These are phyloP conservation scores for Coprinellus aureogranulatus DNA, from an alignment of 768 basidiomycete genomes.

Conservation along the genomic window DNA sequence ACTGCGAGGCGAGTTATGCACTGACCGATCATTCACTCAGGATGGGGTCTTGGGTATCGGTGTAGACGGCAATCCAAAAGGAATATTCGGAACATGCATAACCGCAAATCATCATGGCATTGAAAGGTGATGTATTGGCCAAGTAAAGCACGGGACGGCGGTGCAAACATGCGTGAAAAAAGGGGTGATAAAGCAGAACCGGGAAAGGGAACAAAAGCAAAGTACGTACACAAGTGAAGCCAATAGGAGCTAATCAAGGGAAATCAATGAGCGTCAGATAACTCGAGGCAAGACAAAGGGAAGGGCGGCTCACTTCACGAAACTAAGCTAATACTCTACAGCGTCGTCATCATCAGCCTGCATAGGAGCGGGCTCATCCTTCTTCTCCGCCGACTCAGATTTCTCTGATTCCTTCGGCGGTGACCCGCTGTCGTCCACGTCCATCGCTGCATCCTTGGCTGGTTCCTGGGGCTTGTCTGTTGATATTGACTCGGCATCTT, in stretches of 20 bases:
- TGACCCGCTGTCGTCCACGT: constrained; percentile 33
- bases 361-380: constrained; percentile 51
- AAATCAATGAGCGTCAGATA: not conserved
- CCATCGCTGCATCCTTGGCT: constrained; percentile 24
- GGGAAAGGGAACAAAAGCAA: constrained; percentile 19
- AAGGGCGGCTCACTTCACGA: constrained; percentile 9
- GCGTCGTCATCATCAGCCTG: constrained; percentile 78
- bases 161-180: constrained; percentile 16
- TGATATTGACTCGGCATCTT: not conserved
- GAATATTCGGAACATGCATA: no score
- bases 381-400: constrained; percentile 42
- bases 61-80: no score
- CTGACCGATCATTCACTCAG: no score
- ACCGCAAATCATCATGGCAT: no score
- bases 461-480: not conserved
- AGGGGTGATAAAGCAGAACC: constrained; percentile 15
- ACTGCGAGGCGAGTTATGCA: no score
- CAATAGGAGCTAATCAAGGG: not conserved
- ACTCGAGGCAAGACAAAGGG: not conserved
- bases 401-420: constrained; percentile 27
- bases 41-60: no score
- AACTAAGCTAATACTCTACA: constrained; percentile 64
- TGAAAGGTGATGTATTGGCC: constrained; percentile 1
- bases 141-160: constrained; percentile 9
- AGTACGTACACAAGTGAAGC: constrained; percentile 28